These are phyloP conservation scores for Erythrophleum fordii DNA, from an alignment of 306 rosid genomes.

Conservation along the genomic window DNA sequence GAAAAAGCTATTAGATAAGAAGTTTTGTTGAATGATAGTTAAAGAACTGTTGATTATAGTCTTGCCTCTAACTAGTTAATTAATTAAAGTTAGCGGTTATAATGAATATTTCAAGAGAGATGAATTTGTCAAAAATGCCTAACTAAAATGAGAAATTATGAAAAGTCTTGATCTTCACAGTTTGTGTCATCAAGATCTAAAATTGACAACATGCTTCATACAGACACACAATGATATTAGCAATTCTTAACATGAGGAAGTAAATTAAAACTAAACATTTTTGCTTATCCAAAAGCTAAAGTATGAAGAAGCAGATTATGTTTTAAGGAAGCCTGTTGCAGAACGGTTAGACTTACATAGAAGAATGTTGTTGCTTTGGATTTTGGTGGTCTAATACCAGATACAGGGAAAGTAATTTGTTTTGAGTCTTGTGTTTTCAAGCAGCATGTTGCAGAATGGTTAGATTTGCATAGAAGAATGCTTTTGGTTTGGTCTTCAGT, in stretches of 20 bases:
- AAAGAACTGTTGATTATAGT: neutral
- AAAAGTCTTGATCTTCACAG: neutral
- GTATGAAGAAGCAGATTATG: neutral
- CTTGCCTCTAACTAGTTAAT: neutral
- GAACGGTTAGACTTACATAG: neutral
- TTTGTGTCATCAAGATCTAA: neutral
- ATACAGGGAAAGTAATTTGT: neutral
- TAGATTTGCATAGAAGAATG: neutral
- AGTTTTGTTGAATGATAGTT: constrained; percentile 1
- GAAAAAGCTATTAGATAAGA: constrained; percentile 12
- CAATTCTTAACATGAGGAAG: constrained; percentile 16
- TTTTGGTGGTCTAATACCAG: neutral
- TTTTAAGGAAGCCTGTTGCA: neutral
- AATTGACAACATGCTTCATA: neutral
- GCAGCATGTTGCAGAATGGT: neutral
- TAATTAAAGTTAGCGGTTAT: neutral
- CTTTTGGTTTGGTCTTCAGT: neutral
- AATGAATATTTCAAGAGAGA: constrained; percentile 25
- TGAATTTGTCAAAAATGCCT: constrained; percentile 6
- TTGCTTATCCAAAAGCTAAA: neutral
- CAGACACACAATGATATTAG: neutral
- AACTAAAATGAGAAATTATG: constrained; percentile 19
- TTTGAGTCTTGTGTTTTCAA: neutral
- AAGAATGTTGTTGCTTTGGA: neutral
- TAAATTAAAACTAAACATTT: neutral